Percentiles rank a stretch among this genome's conserved stretches.
These are phyloP conservation scores for Trichoderma guizhouense DNA, from an alignment of 2,329 filamentous ascomycete genomes.

Conservation along the genomic window DNA sequence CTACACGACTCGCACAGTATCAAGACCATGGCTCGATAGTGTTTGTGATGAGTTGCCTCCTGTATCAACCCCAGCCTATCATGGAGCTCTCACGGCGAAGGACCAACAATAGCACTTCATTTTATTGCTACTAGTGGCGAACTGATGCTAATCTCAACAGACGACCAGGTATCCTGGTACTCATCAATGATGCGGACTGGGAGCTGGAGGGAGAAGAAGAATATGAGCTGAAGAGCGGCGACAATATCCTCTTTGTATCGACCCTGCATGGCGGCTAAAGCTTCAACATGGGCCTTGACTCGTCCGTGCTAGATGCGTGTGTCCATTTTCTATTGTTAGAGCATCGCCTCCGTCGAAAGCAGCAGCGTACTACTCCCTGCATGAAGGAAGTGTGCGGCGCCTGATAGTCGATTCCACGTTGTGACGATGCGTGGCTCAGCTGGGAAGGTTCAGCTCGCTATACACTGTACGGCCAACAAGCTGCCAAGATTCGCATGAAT, in stretches of 20 bases:
- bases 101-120: background rate
- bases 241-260: constrained; percentile 94
- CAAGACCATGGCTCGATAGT: background rate
- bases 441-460: background rate
- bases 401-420: background rate
- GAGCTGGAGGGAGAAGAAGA: constrained; percentile 92
- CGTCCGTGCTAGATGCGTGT: background rate
- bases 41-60: background rate
- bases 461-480: background rate
- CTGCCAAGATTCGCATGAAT: background rate
- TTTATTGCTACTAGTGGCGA: background rate
- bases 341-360: background rate
- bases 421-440: background rate
- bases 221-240: constrained; percentile 76
- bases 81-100: background rate
- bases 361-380: background rate
- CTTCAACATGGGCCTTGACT: background rate
- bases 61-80: background rate
- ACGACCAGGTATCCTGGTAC: constrained; percentile 88
- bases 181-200: constrained; percentile 98
- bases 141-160: constrained; percentile 43
- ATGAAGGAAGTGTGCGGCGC: background rate
- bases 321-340: background rate
- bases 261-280: constrained; percentile 85
- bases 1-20: background rate